Conservation (phyloP, 2,329 filamentous ascomycete genomes). For the Aspergillus eucalypticola region DNA sequence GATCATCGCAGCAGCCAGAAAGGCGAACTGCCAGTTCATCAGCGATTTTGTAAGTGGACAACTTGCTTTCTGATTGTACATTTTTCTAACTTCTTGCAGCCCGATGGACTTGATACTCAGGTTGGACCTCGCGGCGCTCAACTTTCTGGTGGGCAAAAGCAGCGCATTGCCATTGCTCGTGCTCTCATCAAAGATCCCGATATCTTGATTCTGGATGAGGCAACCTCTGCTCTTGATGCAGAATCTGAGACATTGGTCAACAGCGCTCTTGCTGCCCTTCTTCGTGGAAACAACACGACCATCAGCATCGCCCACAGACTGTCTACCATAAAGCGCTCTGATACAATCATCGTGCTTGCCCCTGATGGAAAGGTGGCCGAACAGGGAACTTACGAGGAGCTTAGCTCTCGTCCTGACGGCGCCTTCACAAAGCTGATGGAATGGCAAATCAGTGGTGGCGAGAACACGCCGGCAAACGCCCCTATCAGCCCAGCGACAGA, state of each 20-base stretch:
- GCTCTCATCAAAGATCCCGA: slow-evolving; percentile 94
- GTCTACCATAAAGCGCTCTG: slow-evolving; percentile 93
- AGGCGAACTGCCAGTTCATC: slow-evolving; percentile 96
- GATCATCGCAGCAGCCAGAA: slow-evolving; percentile 81
- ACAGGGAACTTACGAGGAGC: slow-evolving; percentile 76
- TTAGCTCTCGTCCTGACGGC: slow-evolving; percentile 71
- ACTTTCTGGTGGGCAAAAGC: slow-evolving; percentile 93
- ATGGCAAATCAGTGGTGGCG: slow-evolving; percentile 93
- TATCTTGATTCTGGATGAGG: slow-evolving; percentile 94
- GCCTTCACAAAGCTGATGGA: slow-evolving; percentile 97
- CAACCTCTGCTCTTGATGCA: slow-evolving; percentile 91
- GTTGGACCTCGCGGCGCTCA: slow-evolving; percentile 91
- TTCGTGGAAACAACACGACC: slow-evolving; percentile 87
- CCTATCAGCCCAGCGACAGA: slow-evolving; percentile 44
- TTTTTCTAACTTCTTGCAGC: slow-evolving; percentile 47
- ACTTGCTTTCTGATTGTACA: not conserved
- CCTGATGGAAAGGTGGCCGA: slow-evolving; percentile 87
- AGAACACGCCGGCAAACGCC: slow-evolving; percentile 42
- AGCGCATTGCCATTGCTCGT: slow-evolving; percentile 93
- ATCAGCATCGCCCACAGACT: slow-evolving; percentile 96
- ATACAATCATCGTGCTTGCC: slow-evolving; percentile 89
- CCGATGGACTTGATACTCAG: slow-evolving; percentile 89
- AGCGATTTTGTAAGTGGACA: slow-evolving; percentile 71
- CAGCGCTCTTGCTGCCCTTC: slow-evolving; percentile 75
- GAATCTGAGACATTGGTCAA: slow-evolving; percentile 98